Evolutionary conservation across 306 rosid species (phyloP).

Genomic region (Nissolia schottii): DNA sequence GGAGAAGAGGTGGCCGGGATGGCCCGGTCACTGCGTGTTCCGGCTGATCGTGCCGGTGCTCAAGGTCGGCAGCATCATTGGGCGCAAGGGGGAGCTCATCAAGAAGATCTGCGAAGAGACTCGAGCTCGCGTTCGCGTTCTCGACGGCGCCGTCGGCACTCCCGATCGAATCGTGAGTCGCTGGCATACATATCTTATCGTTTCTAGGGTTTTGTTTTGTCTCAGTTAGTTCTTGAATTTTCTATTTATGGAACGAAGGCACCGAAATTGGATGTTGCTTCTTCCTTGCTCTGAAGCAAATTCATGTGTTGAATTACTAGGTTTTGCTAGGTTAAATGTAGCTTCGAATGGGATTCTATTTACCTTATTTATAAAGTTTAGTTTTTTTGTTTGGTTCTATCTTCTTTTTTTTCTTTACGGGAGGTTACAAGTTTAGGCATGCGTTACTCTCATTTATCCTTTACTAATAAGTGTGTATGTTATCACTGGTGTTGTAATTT

Average conservation of each 20-base stretch:
- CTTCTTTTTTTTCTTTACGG: background rate
- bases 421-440: background rate
- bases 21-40: slow-evolving; percentile 94
- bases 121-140: slow-evolving; percentile 92
- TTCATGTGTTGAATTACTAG: background rate
- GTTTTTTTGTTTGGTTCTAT: background rate
- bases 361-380: background rate
- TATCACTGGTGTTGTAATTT: background rate
- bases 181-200: background rate
- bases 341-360: background rate
- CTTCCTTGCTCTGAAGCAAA: background rate
- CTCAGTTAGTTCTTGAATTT: background rate
- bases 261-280: background rate
- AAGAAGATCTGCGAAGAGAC: slow-evolving; percentile 93
- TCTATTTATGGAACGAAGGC: background rate
- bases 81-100: slow-evolving; percentile 90
- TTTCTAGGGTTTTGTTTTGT: slow-evolving; percentile 25
- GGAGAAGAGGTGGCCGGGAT: slow-evolving; percentile 86
- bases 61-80: slow-evolving; percentile 93
- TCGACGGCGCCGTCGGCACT: slow-evolving; percentile 80
- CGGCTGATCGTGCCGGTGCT: slow-evolving; percentile 80
- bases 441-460: background rate
- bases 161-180: slow-evolving; percentile 83
- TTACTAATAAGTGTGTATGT: background rate
- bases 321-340: background rate